phyloP scores from a whole-genome alignment of 2,329 filamentous ascomycete genomes.

The Penicillium crustosum region DNA sequence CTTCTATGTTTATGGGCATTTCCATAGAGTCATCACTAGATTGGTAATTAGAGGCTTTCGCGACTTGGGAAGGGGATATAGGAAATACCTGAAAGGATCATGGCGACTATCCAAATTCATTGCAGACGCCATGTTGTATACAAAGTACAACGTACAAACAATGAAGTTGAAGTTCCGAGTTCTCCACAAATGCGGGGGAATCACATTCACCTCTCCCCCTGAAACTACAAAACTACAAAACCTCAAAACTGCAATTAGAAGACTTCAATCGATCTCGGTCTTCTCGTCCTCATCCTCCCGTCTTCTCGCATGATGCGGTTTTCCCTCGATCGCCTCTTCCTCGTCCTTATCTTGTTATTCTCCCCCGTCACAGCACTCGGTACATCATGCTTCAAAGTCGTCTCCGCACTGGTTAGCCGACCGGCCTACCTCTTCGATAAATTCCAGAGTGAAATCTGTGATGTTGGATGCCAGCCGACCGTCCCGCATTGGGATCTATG shows the following conservation, averaged over 20 bases:
- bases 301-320: conserved; percentile 23
- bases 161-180: background rate
- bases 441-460: conserved; percentile 38
- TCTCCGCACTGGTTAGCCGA: conserved; percentile 61
- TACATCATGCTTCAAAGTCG: conserved; percentile 79
- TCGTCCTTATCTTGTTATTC: conserved; percentile 21
- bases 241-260: background rate
- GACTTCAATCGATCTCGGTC: background rate
- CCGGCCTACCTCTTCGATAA: conserved; percentile 33
- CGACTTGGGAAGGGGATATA: background rate
- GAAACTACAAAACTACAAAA: background rate
- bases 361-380: conserved; percentile 27
- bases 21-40: conserved; percentile 10
- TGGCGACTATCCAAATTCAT: background rate
- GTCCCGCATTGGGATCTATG: conserved; percentile 39
- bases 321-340: conserved; percentile 16
- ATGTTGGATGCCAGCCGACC: conserved; percentile 34
- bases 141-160: too few species aligned
- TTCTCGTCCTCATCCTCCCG: conserved; percentile 16
- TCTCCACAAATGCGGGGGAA: conserved; percentile 12
- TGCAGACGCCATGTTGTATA: background rate
- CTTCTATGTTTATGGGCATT: conserved; percentile 28
- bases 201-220: background rate
- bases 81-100: conserved; percentile 6
- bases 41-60: background rate